Evolutionary conservation across 2,329 filamentous ascomycete genomes (phyloP).

Genomic region (Fusarium sp.): DNA sequence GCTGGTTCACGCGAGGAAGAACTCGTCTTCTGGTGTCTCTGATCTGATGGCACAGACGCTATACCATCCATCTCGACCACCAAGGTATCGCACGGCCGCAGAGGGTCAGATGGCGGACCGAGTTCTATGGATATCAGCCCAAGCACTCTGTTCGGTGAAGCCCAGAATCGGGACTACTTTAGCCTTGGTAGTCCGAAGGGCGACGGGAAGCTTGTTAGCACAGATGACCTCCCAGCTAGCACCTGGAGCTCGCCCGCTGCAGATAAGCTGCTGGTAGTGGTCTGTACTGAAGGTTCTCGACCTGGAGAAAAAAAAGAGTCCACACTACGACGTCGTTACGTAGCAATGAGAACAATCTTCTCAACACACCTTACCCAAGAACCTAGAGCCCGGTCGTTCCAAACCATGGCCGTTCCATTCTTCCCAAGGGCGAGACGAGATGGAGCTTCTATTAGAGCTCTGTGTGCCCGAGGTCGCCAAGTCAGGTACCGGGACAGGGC

Average conservation of each 20-base stretch:
- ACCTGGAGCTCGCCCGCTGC: neutral
- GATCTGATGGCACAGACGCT: constrained; percentile 1
- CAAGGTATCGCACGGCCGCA: neutral
- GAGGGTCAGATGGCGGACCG: neutral
- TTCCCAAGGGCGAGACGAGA: neutral
- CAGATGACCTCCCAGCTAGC: neutral
- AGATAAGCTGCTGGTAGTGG: neutral
- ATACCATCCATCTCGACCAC: neutral
- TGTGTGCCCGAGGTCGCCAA: constrained; percentile 5
- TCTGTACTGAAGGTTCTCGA: neutral
- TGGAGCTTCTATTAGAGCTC: constrained; percentile 1
- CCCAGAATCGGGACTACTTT: constrained; percentile 34
- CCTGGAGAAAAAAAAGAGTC: neutral
- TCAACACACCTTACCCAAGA: constrained; percentile 28
- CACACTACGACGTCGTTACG: constrained; percentile 24
- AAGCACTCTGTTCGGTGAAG: constrained; percentile 18
- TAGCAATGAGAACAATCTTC: constrained; percentile 10
- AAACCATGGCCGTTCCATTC: constrained; percentile 11
- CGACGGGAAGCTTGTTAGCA: constrained; percentile 11
- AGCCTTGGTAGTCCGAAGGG: constrained; percentile 1
- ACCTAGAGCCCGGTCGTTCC: neutral
- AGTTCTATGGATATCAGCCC: constrained; percentile 3
- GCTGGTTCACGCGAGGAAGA: constrained; percentile 4
- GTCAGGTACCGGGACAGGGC: constrained; percentile 32
- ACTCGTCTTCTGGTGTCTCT: neutral